A percentile compares a stretch with the other conserved stretches of the same genome.
phyloP scores from a whole-genome alignment of 2,329 filamentous ascomycete species.

The Parascedosporium putredinis region DNA sequence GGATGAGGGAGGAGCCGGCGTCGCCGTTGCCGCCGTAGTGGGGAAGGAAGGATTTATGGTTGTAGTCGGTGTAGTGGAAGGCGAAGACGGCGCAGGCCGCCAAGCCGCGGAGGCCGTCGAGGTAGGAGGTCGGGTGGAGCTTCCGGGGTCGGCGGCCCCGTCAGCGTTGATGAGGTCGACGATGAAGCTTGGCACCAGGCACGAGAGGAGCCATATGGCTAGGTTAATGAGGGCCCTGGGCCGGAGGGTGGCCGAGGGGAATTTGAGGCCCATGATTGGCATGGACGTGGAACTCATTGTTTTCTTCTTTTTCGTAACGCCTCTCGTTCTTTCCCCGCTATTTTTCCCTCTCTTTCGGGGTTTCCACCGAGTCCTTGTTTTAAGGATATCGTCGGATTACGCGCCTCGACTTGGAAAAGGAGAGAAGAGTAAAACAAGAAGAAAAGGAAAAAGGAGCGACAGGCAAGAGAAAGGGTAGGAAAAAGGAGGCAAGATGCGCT shows the following conservation, averaged over 20 bases:
- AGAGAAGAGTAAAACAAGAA: too few relatives aligned
- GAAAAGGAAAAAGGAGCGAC: too few relatives aligned
- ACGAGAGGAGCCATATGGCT: slow-evolving; percentile 4
- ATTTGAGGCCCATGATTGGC: not conserved
- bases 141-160: slow-evolving; percentile 16
- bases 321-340: slow-evolving; percentile 2
- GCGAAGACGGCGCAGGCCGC: slow-evolving; percentile 46
- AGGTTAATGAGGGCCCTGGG: not conserved
- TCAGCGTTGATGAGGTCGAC: slow-evolving; percentile 9
- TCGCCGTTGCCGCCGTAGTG: slow-evolving; percentile 36
- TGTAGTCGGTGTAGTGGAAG: slow-evolving; percentile 34
- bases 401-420: too few relatives aligned
- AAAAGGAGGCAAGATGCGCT: too few relatives aligned
- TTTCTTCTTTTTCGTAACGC: too few relatives aligned
- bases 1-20: slow-evolving; percentile 23
- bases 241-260: not conserved
- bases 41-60: slow-evolving; percentile 10
- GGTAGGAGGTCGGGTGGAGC: slow-evolving; percentile 43
- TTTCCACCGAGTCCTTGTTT: too few relatives aligned
- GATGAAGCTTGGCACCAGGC: slow-evolving; percentile 11
- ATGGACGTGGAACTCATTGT: not conserved
- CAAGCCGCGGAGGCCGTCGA: slow-evolving; percentile 47
- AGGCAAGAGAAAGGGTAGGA: too few relatives aligned
- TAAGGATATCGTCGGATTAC: too few relatives aligned
- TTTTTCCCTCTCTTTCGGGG: too few relatives aligned